These are phyloP conservation scores for Candida sp. DNA, from an alignment of 1,139 yeast genomes.

Conservation along the genomic window DNA sequence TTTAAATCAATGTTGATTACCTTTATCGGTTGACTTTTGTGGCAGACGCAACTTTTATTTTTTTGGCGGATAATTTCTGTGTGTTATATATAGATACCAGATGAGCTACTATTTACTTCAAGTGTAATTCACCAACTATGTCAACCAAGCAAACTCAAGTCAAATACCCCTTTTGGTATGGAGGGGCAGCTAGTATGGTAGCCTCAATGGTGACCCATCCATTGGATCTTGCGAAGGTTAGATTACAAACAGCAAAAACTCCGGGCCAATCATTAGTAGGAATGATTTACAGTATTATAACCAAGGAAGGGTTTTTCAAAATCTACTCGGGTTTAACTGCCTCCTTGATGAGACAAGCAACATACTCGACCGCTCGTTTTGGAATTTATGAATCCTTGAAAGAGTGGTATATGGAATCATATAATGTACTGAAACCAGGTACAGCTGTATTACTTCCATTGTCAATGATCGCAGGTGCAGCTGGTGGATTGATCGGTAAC, in stretches of 20 bases:
- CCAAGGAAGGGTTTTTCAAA: slow-evolving; percentile 63
- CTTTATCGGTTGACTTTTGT: background rate
- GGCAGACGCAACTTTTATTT: background rate
- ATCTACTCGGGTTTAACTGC: slow-evolving; percentile 82
- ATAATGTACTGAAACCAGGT: slow-evolving; percentile 29
- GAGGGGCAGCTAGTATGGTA: slow-evolving; percentile 63
- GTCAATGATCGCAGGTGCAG: slow-evolving; percentile 81
- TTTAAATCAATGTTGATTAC: no score
- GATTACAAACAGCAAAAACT: slow-evolving; percentile 69
- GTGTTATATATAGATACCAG: background rate
- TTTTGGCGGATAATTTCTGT: background rate
- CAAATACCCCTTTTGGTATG: slow-evolving; percentile 36
- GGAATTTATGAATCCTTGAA: slow-evolving; percentile 80
- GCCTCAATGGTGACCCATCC: slow-evolving; percentile 71
- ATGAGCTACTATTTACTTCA: background rate
- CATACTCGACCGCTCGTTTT: slow-evolving; percentile 83
- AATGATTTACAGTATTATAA: slow-evolving; percentile 59
- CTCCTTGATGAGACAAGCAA: slow-evolving; percentile 78
- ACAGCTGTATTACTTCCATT: slow-evolving; percentile 57
- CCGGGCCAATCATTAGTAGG: slow-evolving; percentile 60
- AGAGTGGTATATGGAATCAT: slow-evolving; percentile 42
- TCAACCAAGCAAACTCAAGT: slow-evolving; percentile 1
- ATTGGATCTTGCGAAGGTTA: slow-evolving; percentile 78
- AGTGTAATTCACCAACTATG: background rate
- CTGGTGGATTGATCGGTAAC: slow-evolving; percentile 84